Evolutionary conservation across 306 rosid genomes (phyloP).

Genomic region (Begonia fuchsioides): DNA sequence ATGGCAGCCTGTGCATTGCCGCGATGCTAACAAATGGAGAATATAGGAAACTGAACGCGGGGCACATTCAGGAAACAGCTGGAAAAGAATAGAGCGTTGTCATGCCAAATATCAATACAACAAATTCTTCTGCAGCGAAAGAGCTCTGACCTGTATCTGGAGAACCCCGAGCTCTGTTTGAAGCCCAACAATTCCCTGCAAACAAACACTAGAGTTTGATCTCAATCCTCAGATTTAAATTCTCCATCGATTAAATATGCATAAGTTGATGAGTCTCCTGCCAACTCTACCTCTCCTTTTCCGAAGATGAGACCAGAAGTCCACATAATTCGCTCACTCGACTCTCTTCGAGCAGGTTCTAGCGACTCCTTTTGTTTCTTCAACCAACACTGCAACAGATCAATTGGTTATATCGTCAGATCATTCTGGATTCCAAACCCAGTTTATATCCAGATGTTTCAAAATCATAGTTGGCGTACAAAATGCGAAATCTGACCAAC

Average conservation of each 20-base stretch:
- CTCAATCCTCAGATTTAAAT: too few species aligned
- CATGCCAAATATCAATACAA: too few species aligned
- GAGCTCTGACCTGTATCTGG: conserved; percentile 53
- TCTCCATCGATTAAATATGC: too few species aligned
- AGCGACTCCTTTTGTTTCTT: conserved; percentile 82
- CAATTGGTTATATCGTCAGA: too few species aligned
- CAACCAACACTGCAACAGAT: conserved; percentile 73
- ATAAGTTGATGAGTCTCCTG: too few species aligned
- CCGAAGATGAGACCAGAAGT: conserved; percentile 93
- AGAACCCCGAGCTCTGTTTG: conserved; percentile 59
- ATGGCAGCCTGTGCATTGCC: conserved; percentile 85
- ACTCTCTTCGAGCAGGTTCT: conserved; percentile 50
- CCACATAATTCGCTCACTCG: conserved; percentile 41
- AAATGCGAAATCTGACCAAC: too few species aligned
- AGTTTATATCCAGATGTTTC: too few species aligned
- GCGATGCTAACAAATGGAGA: conserved; percentile 48
- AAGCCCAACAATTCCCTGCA: conserved; percentile 71
- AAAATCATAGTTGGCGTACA: too few species aligned
- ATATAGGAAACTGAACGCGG: conserved; percentile 71
- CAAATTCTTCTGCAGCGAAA: too few species aligned
- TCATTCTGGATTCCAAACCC: too few species aligned
- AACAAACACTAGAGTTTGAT: too few species aligned
- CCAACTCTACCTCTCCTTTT: conserved; percentile 55
- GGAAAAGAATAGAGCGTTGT: conserved; percentile 16
- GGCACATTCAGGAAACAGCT: conserved; percentile 93